phyloP scores from a whole-genome alignment of 345 rosid genomes.

The Ceriops zippeliana region DNA sequence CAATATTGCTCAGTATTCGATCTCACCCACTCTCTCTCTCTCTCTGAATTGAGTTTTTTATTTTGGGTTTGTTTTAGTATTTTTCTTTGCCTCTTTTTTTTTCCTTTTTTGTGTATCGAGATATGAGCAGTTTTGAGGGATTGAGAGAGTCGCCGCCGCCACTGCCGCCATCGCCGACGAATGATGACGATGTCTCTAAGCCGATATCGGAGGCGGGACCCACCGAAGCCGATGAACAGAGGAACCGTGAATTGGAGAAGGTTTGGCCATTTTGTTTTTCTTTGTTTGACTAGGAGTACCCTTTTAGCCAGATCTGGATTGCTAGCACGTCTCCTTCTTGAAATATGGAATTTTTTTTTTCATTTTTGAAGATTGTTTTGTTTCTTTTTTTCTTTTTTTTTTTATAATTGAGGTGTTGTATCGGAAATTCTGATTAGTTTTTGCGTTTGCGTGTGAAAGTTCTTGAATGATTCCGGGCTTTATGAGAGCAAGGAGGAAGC shows the following conservation, averaged over 20 bases:
- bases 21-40: no score
- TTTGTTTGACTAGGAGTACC: neutral
- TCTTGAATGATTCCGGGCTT: slow-evolving; percentile 59
- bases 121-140: slow-evolving; percentile 53
- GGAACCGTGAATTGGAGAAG: slow-evolving; percentile 64
- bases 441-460: slow-evolving; percentile 27
- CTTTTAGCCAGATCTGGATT: no score
- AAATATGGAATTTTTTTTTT: no score
- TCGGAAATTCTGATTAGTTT: slow-evolving; percentile 1
- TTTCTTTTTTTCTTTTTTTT: neutral
- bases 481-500: slow-evolving; percentile 81
- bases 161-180: slow-evolving; percentile 17
- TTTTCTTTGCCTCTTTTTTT: neutral
- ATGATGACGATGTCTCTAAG: slow-evolving; percentile 57
- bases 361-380: neutral
- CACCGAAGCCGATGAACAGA: slow-evolving; percentile 56
- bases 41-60: neutral
- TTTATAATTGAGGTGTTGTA: slow-evolving; percentile 10
- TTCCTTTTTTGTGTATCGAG: slow-evolving; percentile 1
- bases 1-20: no score
- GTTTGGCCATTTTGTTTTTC: slow-evolving; percentile 26
- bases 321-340: no score
- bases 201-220: slow-evolving; percentile 48
- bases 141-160: slow-evolving; percentile 30
- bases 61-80: neutral